Evolutionary conservation across 83 land plant genomes (phyloP).

Genomic region (Picea engelmannii): DNA sequence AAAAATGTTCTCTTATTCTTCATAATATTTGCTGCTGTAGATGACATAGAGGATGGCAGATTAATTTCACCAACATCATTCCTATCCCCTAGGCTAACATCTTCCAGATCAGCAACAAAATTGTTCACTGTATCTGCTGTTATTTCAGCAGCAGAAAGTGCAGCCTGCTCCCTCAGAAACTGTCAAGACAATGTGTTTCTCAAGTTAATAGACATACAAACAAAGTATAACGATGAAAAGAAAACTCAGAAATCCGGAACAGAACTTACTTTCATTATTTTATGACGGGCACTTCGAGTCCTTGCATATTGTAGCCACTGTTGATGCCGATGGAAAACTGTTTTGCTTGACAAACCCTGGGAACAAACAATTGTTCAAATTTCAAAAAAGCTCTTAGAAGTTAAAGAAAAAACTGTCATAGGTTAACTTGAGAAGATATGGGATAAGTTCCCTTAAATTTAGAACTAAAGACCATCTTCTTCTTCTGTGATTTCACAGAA

Average conservation of each 20-base stretch:
- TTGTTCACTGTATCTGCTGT: conserved; percentile 71
- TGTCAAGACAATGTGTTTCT: conserved; percentile 19
- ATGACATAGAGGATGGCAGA: conserved; percentile 18
- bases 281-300: conserved; percentile 96
- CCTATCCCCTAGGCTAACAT: conserved; percentile 20
- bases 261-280: conserved; percentile 78
- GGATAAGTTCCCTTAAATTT: no score
- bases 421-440: no score
- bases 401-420: no score
- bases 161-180: conserved; percentile 92
- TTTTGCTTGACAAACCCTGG: conserved; percentile 76
- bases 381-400: no score
- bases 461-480: no score
- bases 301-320: conserved; percentile 95
- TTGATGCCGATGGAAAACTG: conserved; percentile 79
- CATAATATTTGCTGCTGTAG: conserved; percentile 19
- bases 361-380: background rate
- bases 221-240: conserved; percentile 1
- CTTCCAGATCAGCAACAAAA: conserved; percentile 74
- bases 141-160: conserved; percentile 69
- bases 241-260: background rate
- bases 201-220: background rate
- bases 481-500: no score
- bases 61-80: conserved; percentile 20
- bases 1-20: conserved; percentile 33